A percentile compares a stretch with the other conserved stretches of the same genome.
Conservation (phyloP, 768 basidiomycete species). For the Gautieria morchelliformis region DNA sequence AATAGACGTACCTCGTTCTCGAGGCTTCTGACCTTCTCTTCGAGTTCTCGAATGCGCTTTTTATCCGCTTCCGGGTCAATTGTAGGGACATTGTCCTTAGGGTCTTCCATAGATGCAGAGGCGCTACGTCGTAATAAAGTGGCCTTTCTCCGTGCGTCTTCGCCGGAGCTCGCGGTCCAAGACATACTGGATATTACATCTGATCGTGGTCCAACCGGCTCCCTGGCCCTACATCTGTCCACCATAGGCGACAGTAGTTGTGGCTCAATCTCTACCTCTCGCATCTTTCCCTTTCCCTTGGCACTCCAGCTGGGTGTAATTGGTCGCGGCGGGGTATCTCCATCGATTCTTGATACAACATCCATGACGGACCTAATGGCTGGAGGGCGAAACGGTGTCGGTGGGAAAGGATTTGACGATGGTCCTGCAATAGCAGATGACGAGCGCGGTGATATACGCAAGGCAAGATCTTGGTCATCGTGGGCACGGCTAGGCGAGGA, state of each 20-base stretch:
- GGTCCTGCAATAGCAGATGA: not conserved
- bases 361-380: not conserved
- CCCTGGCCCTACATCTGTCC: not conserved
- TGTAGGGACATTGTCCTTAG: not conserved
- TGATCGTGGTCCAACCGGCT: not conserved
- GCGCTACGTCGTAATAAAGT: not conserved
- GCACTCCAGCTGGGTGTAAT: not conserved
- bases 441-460: not conserved
- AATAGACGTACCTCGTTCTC: constrained; percentile 57
- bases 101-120: too few species aligned
- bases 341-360: not conserved
- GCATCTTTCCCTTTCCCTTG: constrained; percentile 3
- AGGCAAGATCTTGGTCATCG: not conserved
- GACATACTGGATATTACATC: not conserved
- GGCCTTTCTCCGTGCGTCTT: not conserved
- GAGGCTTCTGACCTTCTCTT: constrained; percentile 46
- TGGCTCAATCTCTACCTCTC: not conserved
- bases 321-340: not conserved
- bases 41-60: constrained; percentile 7
- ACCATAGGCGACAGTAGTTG: not conserved
- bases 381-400: not conserved
- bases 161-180: not conserved
- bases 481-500: not conserved
- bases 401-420: not conserved
- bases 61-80: not conserved